Base-by-base conservation (phyloP, 2,329 filamentous ascomycete genomes). In the Tolypocladium ophioglossoides region DNA sequence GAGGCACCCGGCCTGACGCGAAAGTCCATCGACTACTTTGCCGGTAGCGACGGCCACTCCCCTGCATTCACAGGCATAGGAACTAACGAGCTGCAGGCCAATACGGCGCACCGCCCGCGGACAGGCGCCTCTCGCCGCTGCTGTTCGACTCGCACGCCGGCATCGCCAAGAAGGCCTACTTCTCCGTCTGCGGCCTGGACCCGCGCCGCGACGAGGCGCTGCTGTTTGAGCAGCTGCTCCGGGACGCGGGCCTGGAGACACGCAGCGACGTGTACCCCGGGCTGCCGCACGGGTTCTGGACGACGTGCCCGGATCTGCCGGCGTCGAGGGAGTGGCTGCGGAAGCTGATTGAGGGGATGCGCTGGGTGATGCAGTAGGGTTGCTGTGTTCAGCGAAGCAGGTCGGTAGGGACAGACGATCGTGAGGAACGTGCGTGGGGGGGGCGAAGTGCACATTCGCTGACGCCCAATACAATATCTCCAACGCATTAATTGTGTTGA, bases 171-270 rank as follows among this genome's bases (percentile, higher is more conserved):
- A 68, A 65, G 55, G 70, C 72, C 0, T 74, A 71, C 55, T 76
- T 78, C 58, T 71, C 76, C 58, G 69, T 78, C 20, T 74, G 71
- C 35, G 76, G 75, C 0, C 62, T 72, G 57, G 77, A 78, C 62
- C 75, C 75, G 0, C 58, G 75, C 50, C 65, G 76, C 20, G 76
- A 79, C 48, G 76, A 79, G 57, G 74, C 70, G 2, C 64, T 78
- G 37, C 59, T 79, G 7, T 73, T 77, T 46, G 74, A 76, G 56
- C 59, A 71, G 20, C 59, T 66, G 40, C 62, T 75, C 18, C 60
- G 59, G 12, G 56, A 61, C 54, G 69, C 62, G 9, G 64, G 65
- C 1, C 59, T 72, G 4, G 62, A 67, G 35, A 66, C 70, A 0
- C 72, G 71, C 58, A 59, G 68, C 8, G 70, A 74, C 50, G 49